Base-by-base conservation (phyloP, 2,329 filamentous ascomycete species). In the Magnaporthiopsis rhizophila region DNA sequence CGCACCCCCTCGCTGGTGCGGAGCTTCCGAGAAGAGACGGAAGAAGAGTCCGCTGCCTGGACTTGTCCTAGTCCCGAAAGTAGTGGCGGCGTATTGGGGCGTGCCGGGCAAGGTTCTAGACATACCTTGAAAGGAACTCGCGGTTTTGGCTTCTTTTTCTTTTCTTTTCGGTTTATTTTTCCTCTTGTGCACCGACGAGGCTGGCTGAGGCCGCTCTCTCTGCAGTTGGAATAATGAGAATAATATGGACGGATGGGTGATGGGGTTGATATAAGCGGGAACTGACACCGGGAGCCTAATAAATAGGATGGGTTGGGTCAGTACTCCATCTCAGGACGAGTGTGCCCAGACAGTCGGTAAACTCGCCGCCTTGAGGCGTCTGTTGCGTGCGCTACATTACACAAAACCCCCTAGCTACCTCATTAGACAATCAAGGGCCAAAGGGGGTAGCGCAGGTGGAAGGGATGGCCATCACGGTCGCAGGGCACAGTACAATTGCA, bases 351-450 rank as follows among this genome's bases (percentile, higher is more conserved):
- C 18, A n/a, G 45, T 11, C 21, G 45, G n/a, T 24, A 53, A 11
- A 53, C 7, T 53, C 21, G 38, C 38, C 38, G 38, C 38, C 38
- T 45, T 45, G 45, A n/a, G 9, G 45, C 21, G 45, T n/a, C n/a
- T 53, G 21, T 53, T 24, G n/a, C 45, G 9, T 53, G 45, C 45
- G 45, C 21, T 53, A 53, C 45, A 21, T 53, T 8, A 21, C 45
- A 53, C 45, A 53, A n/a, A 53, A 3, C n/a, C n/a, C n/a, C 45
- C 45, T 53, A 8, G 45, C 45, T 53, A 11, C 21, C n/a, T 53
- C 45, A 53, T 53, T 53, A 53, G n/a, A 53, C 45, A 57, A 57
- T 57, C 45, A 26, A 62, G 61, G 45, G 61, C 50, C 28, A 18
- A 53, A n/a, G n/a, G 18, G 26, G 30, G 28, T 50, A 24, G 28